Conservation (phyloP, 306 rosid genomes). For the Dalbergia oliveri region DNA sequence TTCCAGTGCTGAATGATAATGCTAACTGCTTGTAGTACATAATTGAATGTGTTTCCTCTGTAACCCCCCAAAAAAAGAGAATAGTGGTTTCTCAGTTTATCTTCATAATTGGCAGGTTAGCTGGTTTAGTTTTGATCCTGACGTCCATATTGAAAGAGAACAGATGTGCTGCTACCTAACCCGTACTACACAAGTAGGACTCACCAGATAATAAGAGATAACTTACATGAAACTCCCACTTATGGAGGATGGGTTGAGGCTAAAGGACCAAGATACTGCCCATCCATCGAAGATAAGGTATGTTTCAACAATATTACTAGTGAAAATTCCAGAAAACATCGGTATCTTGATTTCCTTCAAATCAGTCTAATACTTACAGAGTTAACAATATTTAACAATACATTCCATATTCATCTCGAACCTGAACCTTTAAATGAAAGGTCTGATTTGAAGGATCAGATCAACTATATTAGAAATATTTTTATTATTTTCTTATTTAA, state of each 20-base stretch:
- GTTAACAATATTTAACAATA: conserved; percentile 11
- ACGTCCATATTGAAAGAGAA: conserved; percentile 89
- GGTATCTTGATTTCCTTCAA: conserved; percentile 4
- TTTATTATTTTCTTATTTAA: conserved; percentile 26
- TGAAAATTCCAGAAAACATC: too few species aligned
- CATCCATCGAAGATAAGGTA: conserved; percentile 99
- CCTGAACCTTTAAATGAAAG: conserved; percentile 24
- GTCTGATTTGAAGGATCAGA: conserved; percentile 38
- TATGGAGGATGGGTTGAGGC: conserved; percentile 99
- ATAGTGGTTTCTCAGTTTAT: conserved; percentile 41
- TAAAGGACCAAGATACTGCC: conserved; percentile 98
- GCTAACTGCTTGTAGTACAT: conserved; percentile 12
- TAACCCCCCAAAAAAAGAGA: background rate
- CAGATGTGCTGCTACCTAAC: conserved; percentile 98
- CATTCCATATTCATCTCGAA: conserved; percentile 23
- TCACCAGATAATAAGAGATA: conserved; percentile 89
- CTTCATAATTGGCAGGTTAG: conserved; percentile 71
- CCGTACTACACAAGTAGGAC: conserved; percentile 89
- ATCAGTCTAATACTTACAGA: conserved; percentile 16
- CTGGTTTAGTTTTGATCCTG: conserved; percentile 98
- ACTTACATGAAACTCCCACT: conserved; percentile 96
- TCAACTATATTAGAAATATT: conserved; percentile 31
- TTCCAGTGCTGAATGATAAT: conserved; percentile 29
- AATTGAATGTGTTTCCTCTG: conserved; percentile 29
- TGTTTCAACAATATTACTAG: conserved; percentile 11